Evolutionary conservation across 148 eudicot species (phyloP).

Genomic region (Tetragonia tetragonoides): DNA sequence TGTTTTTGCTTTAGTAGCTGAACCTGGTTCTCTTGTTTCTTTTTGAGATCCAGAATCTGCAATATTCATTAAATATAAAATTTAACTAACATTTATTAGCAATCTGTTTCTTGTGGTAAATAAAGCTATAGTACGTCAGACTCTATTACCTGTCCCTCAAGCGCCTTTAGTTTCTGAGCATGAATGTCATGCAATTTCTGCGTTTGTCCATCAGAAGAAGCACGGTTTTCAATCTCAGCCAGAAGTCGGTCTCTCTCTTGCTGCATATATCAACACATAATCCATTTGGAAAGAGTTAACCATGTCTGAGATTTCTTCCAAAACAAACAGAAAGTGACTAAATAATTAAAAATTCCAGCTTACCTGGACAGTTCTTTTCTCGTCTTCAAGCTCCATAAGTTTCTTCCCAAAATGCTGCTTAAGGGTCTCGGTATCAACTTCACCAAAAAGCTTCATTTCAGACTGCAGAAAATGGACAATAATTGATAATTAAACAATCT

Average conservation of each 20-base stretch:
- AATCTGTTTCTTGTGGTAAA: not conserved
- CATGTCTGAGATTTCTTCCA: constrained; percentile 13
- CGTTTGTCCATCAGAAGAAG: constrained; percentile 82
- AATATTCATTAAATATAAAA: not conserved
- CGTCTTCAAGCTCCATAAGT: constrained; percentile 92
- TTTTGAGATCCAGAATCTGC: constrained; percentile 92
- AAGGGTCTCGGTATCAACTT: constrained; percentile 76
- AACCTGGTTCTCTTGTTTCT: constrained; percentile 98
- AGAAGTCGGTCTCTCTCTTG: constrained; percentile 84
- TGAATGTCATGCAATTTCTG: constrained; percentile 85
- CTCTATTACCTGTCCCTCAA: constrained; percentile 78
- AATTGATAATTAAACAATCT: not conserved
- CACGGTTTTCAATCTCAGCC: constrained; percentile 85
- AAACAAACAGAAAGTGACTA: not conserved
- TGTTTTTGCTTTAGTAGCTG: constrained; percentile 95
- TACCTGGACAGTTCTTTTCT: constrained; percentile 93
- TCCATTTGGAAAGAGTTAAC: not conserved
- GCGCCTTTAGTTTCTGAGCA: constrained; percentile 82
- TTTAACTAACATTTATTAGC: not conserved
- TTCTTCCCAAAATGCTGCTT: constrained; percentile 99
- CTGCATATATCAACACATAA: constrained; percentile 40
- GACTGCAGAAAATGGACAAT: constrained; percentile 50
- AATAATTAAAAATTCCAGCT: not conserved
- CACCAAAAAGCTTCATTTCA: constrained; percentile 94
- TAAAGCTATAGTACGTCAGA: not conserved